phyloP scores from a whole-genome alignment of 352 stramenopile genomes.

The Pythium oligandrum region DNA sequence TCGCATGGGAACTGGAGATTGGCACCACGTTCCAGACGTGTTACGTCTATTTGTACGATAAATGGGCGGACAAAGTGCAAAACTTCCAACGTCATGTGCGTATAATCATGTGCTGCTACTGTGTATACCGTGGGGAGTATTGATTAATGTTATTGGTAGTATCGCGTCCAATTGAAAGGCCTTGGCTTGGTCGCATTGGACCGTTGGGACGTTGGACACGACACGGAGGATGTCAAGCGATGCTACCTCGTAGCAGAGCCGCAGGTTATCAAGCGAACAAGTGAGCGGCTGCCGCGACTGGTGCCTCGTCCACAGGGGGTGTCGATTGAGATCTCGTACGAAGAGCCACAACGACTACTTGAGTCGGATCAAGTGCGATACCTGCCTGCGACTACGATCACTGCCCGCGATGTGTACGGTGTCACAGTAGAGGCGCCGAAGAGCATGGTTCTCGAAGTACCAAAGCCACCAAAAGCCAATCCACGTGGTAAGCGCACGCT shows the following conservation, averaged over 20 bases:
- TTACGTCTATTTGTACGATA: slow-evolving; percentile 72
- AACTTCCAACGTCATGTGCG: slow-evolving; percentile 60
- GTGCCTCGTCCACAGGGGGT: slow-evolving; percentile 35
- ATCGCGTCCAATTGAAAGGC: slow-evolving; percentile 25
- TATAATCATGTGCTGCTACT: not conserved
- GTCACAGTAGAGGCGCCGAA: not conserved
- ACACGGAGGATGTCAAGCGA: slow-evolving; percentile 53
- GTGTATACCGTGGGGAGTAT: too few species aligned
- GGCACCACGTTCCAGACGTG: slow-evolving; percentile 43
- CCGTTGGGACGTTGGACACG: slow-evolving; percentile 48
- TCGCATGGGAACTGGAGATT: slow-evolving; percentile 43
- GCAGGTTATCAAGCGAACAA: slow-evolving; percentile 45
- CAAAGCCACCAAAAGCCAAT: slow-evolving; percentile 11
- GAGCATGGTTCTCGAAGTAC: not conserved
- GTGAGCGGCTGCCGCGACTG: slow-evolving; percentile 24
- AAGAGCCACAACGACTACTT: slow-evolving; percentile 44
- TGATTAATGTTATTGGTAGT: too few species aligned
- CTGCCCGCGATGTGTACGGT: slow-evolving; percentile 30
- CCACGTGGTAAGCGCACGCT: slow-evolving; percentile 48
- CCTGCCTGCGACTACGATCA: slow-evolving; percentile 32
- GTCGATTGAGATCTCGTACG: slow-evolving; percentile 40
- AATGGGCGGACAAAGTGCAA: slow-evolving; percentile 54
- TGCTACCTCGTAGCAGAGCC: slow-evolving; percentile 59
- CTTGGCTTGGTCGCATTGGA: slow-evolving; percentile 42
- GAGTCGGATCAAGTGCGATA: slow-evolving; percentile 63